A percentile compares a stretch with the other conserved stretches of the same genome.
Evolutionary conservation across 495 filamentous ascomycete species (phyloP).

Genomic region (Hypoxylon trugodes): DNA sequence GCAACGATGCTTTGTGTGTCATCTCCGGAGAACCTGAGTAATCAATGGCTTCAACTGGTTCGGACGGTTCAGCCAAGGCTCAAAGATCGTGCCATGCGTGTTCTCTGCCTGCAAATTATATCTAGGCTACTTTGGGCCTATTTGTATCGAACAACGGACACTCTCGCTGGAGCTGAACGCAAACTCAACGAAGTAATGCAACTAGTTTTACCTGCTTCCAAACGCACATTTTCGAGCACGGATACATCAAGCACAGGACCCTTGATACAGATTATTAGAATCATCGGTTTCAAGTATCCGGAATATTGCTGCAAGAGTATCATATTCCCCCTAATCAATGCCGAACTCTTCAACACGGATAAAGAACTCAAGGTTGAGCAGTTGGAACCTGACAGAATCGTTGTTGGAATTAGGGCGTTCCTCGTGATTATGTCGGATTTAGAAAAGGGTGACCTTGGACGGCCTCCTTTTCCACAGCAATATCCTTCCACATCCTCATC

Average conservation of each 20-base stretch:
- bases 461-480: slow-evolving; percentile 80
- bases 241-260: slow-evolving; percentile 87
- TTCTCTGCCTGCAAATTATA: slow-evolving; percentile 85
- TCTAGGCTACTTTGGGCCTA: slow-evolving; percentile 97
- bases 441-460: slow-evolving; percentile 81
- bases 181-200: slow-evolving; percentile 89
- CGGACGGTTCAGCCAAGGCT: slow-evolving; percentile 76
- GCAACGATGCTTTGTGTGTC: slow-evolving; percentile 88
- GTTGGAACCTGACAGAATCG: slow-evolving; percentile 94
- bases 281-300: slow-evolving; percentile 93
- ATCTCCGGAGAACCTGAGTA: slow-evolving; percentile 78
- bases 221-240: slow-evolving; percentile 77
- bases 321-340: slow-evolving; percentile 93
- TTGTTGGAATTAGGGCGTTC: slow-evolving; percentile 94
- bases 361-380: slow-evolving; percentile 88
- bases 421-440: slow-evolving; percentile 91
- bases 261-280: slow-evolving; percentile 89
- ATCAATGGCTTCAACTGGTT: slow-evolving; percentile 85
- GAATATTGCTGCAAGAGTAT: slow-evolving; percentile 91
- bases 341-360: slow-evolving; percentile 80
- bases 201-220: slow-evolving; percentile 79
- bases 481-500: slow-evolving; percentile 53
- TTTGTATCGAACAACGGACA: slow-evolving; percentile 82
- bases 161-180: slow-evolving; percentile 67
- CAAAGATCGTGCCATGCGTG: slow-evolving; percentile 82